phyloP scores from a whole-genome alignment of 1,139 yeast species.

The Nadsonia commutata region DNA sequence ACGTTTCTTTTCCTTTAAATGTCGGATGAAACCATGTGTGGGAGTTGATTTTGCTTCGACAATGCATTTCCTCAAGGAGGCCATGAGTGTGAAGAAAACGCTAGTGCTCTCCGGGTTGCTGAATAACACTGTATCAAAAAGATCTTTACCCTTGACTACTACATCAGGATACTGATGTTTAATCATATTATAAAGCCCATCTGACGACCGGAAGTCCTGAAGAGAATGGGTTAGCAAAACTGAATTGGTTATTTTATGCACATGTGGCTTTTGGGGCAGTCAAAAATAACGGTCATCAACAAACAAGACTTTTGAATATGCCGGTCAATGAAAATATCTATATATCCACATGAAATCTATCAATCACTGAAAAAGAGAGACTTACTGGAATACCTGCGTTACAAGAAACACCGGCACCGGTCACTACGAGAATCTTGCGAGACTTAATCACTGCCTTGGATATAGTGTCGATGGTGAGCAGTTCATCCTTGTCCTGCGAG shows the following conservation, averaged over 20 bases:
- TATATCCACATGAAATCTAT: too few species aligned
- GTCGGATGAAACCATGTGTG: slow-evolving; percentile 66
- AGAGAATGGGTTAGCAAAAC: too few species aligned
- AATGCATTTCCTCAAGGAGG: slow-evolving; percentile 26
- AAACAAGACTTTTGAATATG: too few species aligned
- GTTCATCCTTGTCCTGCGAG: slow-evolving; percentile 4
- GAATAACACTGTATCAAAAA: slow-evolving; percentile 60
- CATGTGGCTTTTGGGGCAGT: too few species aligned
- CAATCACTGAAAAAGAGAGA: too few species aligned
- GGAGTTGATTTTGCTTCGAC: slow-evolving; percentile 54
- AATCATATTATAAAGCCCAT: slow-evolving; percentile 72
- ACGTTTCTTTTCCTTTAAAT: slow-evolving; percentile 65
- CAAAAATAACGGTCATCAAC: too few species aligned
- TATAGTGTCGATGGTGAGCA: slow-evolving; percentile 9
- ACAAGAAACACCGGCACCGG: slow-evolving; percentile 94
- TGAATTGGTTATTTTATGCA: too few species aligned
- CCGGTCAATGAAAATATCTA: too few species aligned
- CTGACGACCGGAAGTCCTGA: slow-evolving; percentile 88
- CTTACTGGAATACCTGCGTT: slow-evolving; percentile 78
- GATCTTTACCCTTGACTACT: slow-evolving; percentile 42
- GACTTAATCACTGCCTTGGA: slow-evolving; percentile 15
- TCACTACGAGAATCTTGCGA: slow-evolving; percentile 27
- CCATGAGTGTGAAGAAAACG: slow-evolving; percentile 63
- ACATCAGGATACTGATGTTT: slow-evolving; percentile 48
- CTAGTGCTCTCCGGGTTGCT: slow-evolving; percentile 93